These are phyloP conservation scores for Aspergillus candidus DNA, from an alignment of 2,329 filamentous ascomycete species.

Conservation along the genomic window DNA sequence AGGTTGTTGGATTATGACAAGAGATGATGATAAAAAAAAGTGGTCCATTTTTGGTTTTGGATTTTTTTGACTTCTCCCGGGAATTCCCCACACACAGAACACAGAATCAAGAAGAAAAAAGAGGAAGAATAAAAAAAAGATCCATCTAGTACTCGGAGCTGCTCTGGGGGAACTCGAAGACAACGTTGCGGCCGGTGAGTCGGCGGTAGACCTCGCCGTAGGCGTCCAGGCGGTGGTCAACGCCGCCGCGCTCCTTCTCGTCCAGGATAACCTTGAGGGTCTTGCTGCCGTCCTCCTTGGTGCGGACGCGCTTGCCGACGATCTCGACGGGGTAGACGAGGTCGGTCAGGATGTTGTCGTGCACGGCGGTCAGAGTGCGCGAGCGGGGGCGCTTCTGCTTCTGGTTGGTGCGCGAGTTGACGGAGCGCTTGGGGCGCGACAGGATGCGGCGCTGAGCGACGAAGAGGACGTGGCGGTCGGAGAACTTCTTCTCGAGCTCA, in stretches of 20 bases:
- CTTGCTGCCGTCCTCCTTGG: conserved; percentile 98
- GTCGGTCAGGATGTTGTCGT: conserved; percentile 96
- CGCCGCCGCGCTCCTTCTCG: conserved; percentile 99
- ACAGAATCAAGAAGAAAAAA: conserved; percentile 4
- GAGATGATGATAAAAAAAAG: too few relatives aligned
- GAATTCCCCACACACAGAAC: too few relatives aligned
- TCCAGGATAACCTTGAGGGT: conserved; percentile 97
- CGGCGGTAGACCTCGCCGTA: conserved; percentile 99
- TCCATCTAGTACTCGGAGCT: conserved; percentile 70
- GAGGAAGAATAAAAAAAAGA: conserved; percentile 17
- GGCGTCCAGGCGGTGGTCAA: conserved; percentile 99
- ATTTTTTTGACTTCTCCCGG: too few relatives aligned
- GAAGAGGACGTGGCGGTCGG: conserved; percentile 98
- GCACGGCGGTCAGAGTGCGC: conserved; percentile 95
- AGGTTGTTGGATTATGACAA: too few relatives aligned
- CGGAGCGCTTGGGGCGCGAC: conserved; percentile 96
- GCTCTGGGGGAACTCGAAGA: conserved; percentile 97
- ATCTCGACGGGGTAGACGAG: conserved; percentile 99
- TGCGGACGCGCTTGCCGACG: conserved; percentile 96
- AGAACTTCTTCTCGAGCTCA: conserved; percentile 99
- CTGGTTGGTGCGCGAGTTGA: conserved; percentile 90
- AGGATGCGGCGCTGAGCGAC: conserved; percentile 98
- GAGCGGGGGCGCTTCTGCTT: conserved; percentile 98
- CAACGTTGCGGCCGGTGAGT: conserved; percentile 90
- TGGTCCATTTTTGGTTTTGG: too few relatives aligned